Base-by-base conservation (phyloP, 1,284 basidiomycete genomes). In the Trametes pubescens region DNA sequence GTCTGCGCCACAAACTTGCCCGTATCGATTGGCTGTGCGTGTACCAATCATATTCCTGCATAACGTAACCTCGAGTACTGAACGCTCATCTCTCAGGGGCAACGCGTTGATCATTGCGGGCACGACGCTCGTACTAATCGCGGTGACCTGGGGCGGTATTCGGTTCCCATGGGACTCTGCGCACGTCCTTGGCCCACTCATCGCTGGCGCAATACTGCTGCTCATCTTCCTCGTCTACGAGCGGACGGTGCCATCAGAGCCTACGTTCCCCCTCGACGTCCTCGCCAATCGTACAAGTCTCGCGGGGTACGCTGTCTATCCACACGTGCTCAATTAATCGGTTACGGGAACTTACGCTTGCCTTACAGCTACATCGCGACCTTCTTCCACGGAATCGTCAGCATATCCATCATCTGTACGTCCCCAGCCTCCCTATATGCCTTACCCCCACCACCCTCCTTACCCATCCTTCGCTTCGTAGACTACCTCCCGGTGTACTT, bases 401-500 rank as follows among this genome's bases (percentile, higher is more conserved):
- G 59, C 35, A 44, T 69, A 18, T 34, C 62, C n/a, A 47, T 47
- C 18, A 55, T 69, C 26, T 69, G 65, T 64, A 26, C 38, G 62
- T 38, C 47, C 57, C 0, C 37, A 14, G 16, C 24, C 13, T 0
- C 40, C 18, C 18, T 48, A 44, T 43, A 49, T 62, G 24, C 34
- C 13, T 16, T n/a, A n/a, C n/a, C 16, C 18, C 14, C 40, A 57
- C 52, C 32, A 24, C 37, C 11, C 37, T 10, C 24, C 3, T 18
- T 0, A 5, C 10, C 3, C 5, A 38, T 16, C 4, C 2, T 29
- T n/a, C 16, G 24, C 26, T 34, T 24, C 47, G 16, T 44, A 69
- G 67, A 68, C 56, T 71, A 69, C 22, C 47, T 68, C 46, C 77
- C 79, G 0, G 78, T 80, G 0, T 86, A 82, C 71, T 84, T 81